These are phyloP conservation scores for Aspergillus taichungensis DNA, from an alignment of 495 filamentous ascomycete genomes.

Conservation along the genomic window DNA sequence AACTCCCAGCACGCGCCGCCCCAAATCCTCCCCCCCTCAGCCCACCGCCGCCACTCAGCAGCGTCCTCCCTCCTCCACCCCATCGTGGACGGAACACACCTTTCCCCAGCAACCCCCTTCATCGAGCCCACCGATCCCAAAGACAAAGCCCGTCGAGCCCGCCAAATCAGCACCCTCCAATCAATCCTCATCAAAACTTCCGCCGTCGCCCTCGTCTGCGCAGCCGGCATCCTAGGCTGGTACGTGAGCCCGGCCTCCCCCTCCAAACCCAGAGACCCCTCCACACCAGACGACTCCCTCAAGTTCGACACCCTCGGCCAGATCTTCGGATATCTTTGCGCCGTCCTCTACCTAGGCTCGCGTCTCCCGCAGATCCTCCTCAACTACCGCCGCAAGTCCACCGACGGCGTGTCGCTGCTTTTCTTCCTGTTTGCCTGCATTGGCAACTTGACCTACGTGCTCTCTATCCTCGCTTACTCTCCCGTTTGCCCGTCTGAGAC, in stretches of 20 bases:
- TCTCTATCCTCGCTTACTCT: conserved; percentile 83
- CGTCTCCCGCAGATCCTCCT: conserved; percentile 82
- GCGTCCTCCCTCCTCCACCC: conserved; percentile 26
- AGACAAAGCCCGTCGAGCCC: conserved; percentile 14
- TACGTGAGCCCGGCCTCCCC: conserved; percentile 47
- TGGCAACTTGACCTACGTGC: conserved; percentile 85
- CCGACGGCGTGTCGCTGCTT: conserved; percentile 80
- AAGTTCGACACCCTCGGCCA: conserved; percentile 70
- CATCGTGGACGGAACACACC: conserved; percentile 51
- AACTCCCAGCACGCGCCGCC: not conserved
- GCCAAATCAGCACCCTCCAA: conserved; percentile 42
- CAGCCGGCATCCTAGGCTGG: conserved; percentile 79
- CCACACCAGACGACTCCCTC: conserved; percentile 28
- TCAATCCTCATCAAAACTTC: conserved; percentile 59
- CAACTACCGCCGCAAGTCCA: conserved; percentile 82
- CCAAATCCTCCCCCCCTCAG: conserved; percentile 5
- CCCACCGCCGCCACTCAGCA: conserved; percentile 20
- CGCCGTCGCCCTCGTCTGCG: conserved; percentile 68
- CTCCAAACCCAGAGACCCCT: conserved; percentile 12
- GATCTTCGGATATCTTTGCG: conserved; percentile 79
- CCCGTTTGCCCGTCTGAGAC: conserved; percentile 40
- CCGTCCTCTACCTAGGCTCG: conserved; percentile 77
- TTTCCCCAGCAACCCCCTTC: conserved; percentile 75
- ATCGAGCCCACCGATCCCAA: conserved; percentile 26
- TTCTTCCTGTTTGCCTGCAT: conserved; percentile 97